phyloP scores from a whole-genome alignment of 495 filamentous ascomycete species.

The Halenospora varia region DNA sequence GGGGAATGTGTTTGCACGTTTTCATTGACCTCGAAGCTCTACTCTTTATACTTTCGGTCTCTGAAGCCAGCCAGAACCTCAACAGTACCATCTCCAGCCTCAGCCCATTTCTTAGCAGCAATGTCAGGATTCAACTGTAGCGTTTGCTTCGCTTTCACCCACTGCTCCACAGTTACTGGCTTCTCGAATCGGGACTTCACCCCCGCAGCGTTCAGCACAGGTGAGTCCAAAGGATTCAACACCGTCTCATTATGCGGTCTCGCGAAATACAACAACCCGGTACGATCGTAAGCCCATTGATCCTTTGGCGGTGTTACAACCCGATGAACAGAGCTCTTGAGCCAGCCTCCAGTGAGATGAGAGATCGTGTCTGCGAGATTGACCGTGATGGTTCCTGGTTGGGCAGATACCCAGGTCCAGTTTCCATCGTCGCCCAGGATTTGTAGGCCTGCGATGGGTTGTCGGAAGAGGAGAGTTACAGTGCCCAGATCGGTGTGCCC shows the following conservation, averaged over 20 bases:
- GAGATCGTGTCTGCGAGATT: slow-evolving; percentile 47
- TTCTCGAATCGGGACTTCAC: slow-evolving; percentile 26
- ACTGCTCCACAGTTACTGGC: slow-evolving; percentile 32
- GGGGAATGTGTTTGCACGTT: no score
- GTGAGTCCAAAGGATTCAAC: slow-evolving; percentile 34
- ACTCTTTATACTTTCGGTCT: not conserved
- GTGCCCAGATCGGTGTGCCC: slow-evolving; percentile 54
- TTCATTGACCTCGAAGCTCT: no score
- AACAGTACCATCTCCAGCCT: not conserved
- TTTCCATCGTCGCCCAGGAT: slow-evolving; percentile 36
- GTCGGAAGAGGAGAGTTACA: slow-evolving; percentile 50
- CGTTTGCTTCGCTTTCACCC: slow-evolving; percentile 33
- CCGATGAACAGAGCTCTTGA: slow-evolving; percentile 50
- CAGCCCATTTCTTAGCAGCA: not conserved
- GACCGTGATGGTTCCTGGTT: slow-evolving; percentile 47
- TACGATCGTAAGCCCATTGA: slow-evolving; percentile 42
- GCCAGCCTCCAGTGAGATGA: slow-evolving; percentile 42
- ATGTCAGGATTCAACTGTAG: slow-evolving; percentile 9
- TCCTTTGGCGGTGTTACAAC: slow-evolving; percentile 45
- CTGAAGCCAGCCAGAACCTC: not conserved
- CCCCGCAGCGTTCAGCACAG: slow-evolving; percentile 27
- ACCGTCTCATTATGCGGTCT: slow-evolving; percentile 38
- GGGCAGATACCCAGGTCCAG: slow-evolving; percentile 43
- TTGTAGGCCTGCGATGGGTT: slow-evolving; percentile 53
- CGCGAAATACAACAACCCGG: slow-evolving; percentile 45